Evolutionary conservation across 495 filamentous ascomycete genomes (phyloP), one percentile per base, ranked within the genome.

Genomic region (Podospora bellae-mahoneyi): DNA sequence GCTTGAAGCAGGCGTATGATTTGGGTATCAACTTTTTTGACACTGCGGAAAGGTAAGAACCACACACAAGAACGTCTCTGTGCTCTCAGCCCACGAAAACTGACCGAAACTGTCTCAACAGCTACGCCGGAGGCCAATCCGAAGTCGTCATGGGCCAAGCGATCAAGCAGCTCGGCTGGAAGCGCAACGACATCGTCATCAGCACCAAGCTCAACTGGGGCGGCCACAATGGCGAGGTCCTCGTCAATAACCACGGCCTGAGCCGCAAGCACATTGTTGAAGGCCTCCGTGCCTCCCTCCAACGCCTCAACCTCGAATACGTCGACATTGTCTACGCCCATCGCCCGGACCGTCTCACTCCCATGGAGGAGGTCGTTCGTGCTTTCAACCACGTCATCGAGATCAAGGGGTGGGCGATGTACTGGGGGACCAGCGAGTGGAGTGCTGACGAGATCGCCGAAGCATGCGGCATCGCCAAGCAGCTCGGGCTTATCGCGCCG

Each of bases 311-410:
- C 59, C 84, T 92, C 3, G 84, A 87, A 48, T 87, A 85, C 65
- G 86, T 93, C 68, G 91, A 93, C 72, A 80, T 92, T 20, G 83
- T 93, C 64, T 91, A 90, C 70, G 90, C 90, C 0, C 91, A 93
- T 74, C 86, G 91, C 13, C 88, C 91, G 3, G 91, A 92, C 76
- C 83, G 88, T 4, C 78, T 85, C 60, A 92, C 90, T 0, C 90
- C 91, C 0, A 92, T 92, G 84, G 89, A 92, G 74, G 91, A 93
- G 73, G 84, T 84, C 15, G 91, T 92, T 16, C 86, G 90, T 39
- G 90, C 84, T 32, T 92, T 93, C 82, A 91, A 92, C 78, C 82
- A 89, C 71, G 79, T 90, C 39, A 89, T 92, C 62, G 78, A 88
- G 70, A 72, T 70, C 80, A 82, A 72, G 60, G 88, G 89, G 60